Base-by-base conservation (phyloP, 495 filamentous ascomycete genomes). In the Penicillium macrosclerotiorum region DNA sequence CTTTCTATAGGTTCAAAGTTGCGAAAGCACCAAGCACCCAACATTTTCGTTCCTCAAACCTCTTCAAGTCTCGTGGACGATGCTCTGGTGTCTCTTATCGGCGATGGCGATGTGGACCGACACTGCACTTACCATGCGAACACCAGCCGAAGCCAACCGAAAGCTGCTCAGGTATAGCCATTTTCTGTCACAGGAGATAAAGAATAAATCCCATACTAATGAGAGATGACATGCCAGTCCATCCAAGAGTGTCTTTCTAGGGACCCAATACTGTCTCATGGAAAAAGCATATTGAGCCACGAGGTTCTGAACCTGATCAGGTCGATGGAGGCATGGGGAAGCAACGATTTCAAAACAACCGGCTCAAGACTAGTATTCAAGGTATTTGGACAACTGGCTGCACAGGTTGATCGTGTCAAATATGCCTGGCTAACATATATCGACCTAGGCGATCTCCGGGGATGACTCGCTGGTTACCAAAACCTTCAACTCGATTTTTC, bases 251-350 rank as follows among this genome's bases (percentile, higher is more conserved):
- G 66, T 36, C 40, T 68, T 24, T 53, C 45, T 18, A 33, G 44
- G 25, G 43, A 55, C 26, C 49, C 63, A 1, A 26, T 60, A 35
- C 57, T 60, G 27, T 32, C 56, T 31, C 37, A 37, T 4, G 23
- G 12, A 3, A 12, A 37, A 17, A 30, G 36, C n/a, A 14, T 55
- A 1, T 45, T 62, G 9, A 17, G 20, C 16, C 41, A 31, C 11
- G 57, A 52, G 17, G 33, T 66, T 9, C 47, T 66, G 2, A 24
- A 20, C 26, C 46, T 53, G 11, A 22, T 62, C 30, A 45, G 50
- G 24, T 51, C 39, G n/a, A 41, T 60, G 12, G 65, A 69, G 27
- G 53, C 55, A 19, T 66, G 57, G 62, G 34, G 49, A 8, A 50
- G 57, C 34, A 47, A 57, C 16, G 49, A 51, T 14, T 37, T 32